A percentile compares a stretch with the other conserved stretches of the same genome.
phyloP scores from a whole-genome alignment of 345 rosid genomes.

The Lepidium africanum region DNA sequence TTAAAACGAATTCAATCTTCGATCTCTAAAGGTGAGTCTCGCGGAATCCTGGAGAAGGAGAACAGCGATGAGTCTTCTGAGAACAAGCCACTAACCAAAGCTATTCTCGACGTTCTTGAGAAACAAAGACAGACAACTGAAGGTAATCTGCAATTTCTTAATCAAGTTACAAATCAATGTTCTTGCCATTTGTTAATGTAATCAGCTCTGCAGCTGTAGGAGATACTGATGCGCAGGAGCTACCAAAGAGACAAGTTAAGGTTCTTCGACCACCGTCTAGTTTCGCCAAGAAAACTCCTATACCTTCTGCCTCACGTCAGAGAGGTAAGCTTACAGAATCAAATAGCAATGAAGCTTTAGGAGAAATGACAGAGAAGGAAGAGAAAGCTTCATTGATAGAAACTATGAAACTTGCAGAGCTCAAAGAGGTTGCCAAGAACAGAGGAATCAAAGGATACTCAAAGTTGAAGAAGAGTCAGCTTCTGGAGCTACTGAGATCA shows the following conservation, averaged over 20 bases:
- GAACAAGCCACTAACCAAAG: constrained; percentile 23
- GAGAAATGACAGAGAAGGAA: not conserved
- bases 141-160: not conserved
- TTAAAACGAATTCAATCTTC: constrained; percentile 54
- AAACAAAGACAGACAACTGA: constrained; percentile 22
- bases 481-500: constrained; percentile 40
- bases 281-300: constrained; percentile 38
- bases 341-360: not conserved
- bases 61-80: not conserved
- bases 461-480: constrained; percentile 50
- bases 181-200: not conserved
- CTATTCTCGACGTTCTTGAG: constrained; percentile 36
- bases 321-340: constrained; percentile 15
- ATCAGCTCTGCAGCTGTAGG: not conserved
- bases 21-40: constrained; percentile 36
- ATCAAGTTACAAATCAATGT: not conserved
- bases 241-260: constrained; percentile 1
- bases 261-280: constrained; percentile 33
- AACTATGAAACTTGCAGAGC: constrained; percentile 55
- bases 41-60: not conserved
- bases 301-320: constrained; percentile 24
- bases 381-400: constrained; percentile 27
- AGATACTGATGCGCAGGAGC: not conserved
- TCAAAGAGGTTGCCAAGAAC: constrained; percentile 61
- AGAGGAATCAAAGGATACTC: constrained; percentile 62